Evolutionary conservation across 2,329 filamentous ascomycete genomes (phyloP), one percentile per base, ranked within the genome.

Genomic region (Aureobasidium sp.): DNA sequence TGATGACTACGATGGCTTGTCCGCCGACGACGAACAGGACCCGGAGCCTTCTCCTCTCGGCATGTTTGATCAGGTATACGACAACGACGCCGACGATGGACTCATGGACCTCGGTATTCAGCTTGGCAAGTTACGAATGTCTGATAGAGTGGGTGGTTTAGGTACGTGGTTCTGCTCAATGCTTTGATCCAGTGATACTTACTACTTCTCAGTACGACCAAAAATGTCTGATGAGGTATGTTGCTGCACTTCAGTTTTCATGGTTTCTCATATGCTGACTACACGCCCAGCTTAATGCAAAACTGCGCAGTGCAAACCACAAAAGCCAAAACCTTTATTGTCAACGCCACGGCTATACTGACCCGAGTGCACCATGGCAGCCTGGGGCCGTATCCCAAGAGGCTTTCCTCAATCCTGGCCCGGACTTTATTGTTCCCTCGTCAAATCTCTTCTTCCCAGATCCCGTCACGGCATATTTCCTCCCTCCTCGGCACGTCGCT

Each of bases 61-160:
- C 23, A 80, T 82, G 13, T 78, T 84, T 47, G 88, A 90, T 74
- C 81, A 86, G 63, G 84, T 84, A 2, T 90, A 90, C 70, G 87
- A 87, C 63, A 81, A 85, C 63, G 80, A 83, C 64, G 80, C 78
- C 17, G 85, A 86, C 63, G 85, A 87, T 70, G 87, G 89, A 63
- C 75, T 90, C 50, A 82, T 88, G 66, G 89, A 91, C 72, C 76
- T 91, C 29, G 89, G 88, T 1, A 83, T 91, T 63, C 82, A 82
- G 66, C 79, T 91, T 64, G 88, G 88, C 1, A 87, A 84, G 71
- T 83, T 91, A 80, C 83, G 80, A 63, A 84, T 91, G 64, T 90
- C 87, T 2, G 88, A 91, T 69, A 80, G 88, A 41, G 84, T 91
- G 65, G 89, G 89, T 17, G 88, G 88, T 0, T 82, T 89, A 66